A percentile compares a stretch with the other conserved stretches of the same genome.
Evolutionary conservation across 768 basidiomycete species (phyloP).

Genomic region (Heimioporus sp.): DNA sequence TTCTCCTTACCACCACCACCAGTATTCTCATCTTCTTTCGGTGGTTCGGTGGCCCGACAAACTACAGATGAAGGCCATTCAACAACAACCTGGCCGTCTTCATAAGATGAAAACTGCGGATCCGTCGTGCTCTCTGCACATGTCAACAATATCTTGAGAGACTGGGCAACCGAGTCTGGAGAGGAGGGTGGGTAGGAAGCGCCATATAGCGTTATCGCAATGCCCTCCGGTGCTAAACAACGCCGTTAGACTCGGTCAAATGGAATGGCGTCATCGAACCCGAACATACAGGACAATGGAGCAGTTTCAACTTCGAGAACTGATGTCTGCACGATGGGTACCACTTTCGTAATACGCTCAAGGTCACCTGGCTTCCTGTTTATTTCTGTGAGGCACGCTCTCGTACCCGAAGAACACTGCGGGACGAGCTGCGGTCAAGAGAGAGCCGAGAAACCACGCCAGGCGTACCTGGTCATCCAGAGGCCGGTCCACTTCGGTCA

Average conservation of each 20-base stretch:
- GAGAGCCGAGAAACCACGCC: background rate
- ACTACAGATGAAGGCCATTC: slow-evolving; percentile 65
- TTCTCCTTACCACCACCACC: slow-evolving; percentile 16
- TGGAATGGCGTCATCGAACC: slow-evolving; percentile 24
- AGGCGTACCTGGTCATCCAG: slow-evolving; percentile 66
- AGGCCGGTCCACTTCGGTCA: slow-evolving; percentile 43
- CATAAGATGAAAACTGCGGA: slow-evolving; percentile 59
- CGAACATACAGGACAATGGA: slow-evolving; percentile 38
- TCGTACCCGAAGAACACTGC: slow-evolving; percentile 68
- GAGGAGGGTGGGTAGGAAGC: slow-evolving; percentile 54
- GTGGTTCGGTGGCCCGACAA: slow-evolving; percentile 40
- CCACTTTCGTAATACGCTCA: slow-evolving; percentile 69
- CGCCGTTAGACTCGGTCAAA: slow-evolving; percentile 6
- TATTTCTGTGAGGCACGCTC: slow-evolving; percentile 69
- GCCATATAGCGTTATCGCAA: slow-evolving; percentile 60
- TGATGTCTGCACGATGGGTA: slow-evolving; percentile 59
- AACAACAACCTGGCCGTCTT: slow-evolving; percentile 50
- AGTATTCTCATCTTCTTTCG: slow-evolving; percentile 26
- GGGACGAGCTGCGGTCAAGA: slow-evolving; percentile 6
- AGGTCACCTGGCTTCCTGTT: slow-evolving; percentile 54
- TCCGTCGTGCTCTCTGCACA: slow-evolving; percentile 47
- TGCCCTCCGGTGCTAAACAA: slow-evolving; percentile 47
- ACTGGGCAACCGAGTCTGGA: slow-evolving; percentile 47
- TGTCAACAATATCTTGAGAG: slow-evolving; percentile 56
- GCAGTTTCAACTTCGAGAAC: slow-evolving; percentile 26